These are phyloP conservation scores for Zanthoxylum bungeanum DNA, from an alignment of 345 rosid genomes.

Conservation along the genomic window DNA sequence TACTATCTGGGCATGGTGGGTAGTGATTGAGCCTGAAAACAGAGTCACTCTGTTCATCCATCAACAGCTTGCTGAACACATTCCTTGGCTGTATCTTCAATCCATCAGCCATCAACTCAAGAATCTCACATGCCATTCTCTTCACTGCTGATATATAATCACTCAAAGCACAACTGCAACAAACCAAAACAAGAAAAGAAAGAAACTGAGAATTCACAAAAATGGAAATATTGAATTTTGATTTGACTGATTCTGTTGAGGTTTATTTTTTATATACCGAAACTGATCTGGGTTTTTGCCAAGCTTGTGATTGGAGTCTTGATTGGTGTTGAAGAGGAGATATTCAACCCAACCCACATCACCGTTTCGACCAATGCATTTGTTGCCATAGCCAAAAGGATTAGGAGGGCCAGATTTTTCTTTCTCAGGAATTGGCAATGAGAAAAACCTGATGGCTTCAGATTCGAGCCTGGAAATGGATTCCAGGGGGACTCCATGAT, in stretches of 20 bases:
- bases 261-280: constrained; percentile 45
- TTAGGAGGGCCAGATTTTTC: constrained; percentile 60
- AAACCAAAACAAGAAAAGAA: not conserved
- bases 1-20: constrained; percentile 50
- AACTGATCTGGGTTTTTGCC: constrained; percentile 36
- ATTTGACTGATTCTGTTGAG: no score
- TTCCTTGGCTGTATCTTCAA: constrained; percentile 49
- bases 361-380: constrained; percentile 62
- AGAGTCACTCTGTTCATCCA: constrained; percentile 64
- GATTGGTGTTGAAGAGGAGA: constrained; percentile 52
- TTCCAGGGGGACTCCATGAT: constrained; percentile 68
- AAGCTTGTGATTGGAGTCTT: constrained; percentile 28
- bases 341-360: constrained; percentile 85
- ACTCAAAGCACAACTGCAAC: constrained; percentile 50
- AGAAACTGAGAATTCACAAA: not conserved
- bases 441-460: constrained; percentile 57
- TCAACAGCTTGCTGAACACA: constrained; percentile 65
- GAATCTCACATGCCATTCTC: constrained; percentile 61
- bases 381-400: constrained; percentile 78
- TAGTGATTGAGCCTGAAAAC: constrained; percentile 77
- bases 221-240: not conserved
- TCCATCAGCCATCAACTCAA: constrained; percentile 79
- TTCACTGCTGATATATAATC: constrained; percentile 59
- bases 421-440: constrained; percentile 60
- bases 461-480: constrained; percentile 43